Conservation (phyloP, 2,329 filamentous ascomycete species). For the Chrysoporthe cubensis region DNA sequence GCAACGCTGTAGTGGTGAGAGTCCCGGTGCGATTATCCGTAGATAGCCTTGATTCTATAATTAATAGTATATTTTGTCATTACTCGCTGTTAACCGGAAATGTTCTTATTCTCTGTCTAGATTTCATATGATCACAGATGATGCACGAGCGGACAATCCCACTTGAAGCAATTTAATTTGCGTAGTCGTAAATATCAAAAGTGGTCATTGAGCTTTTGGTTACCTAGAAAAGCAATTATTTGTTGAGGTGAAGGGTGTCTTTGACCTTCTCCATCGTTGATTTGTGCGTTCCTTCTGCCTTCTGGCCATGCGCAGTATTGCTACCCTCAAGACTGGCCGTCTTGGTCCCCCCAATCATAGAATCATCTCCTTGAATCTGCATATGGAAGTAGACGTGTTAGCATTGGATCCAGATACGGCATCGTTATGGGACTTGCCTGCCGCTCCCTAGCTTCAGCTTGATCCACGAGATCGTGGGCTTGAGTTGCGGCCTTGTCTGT, state of each 20-base stretch:
- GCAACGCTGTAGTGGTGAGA: too few species aligned
- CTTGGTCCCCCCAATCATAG: slow-evolving; percentile 17
- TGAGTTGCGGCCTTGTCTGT: slow-evolving; percentile 22
- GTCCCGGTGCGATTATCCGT: too few species aligned
- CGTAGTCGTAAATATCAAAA: too few species aligned
- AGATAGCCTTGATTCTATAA: too few species aligned
- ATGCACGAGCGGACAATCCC: not conserved
- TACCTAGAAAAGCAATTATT: not conserved
- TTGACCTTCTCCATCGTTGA: slow-evolving; percentile 24
- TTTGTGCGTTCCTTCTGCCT: slow-evolving; percentile 13
- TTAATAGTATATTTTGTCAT: too few species aligned
- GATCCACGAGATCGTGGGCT: slow-evolving; percentile 27
- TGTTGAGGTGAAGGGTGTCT: slow-evolving; percentile 24
- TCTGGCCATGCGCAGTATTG: slow-evolving; percentile 10
- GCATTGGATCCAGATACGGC: too few species aligned
- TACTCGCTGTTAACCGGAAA: too few species aligned
- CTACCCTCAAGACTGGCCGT: slow-evolving; percentile 15
- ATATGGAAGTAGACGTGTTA: not conserved
- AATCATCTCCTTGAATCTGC: slow-evolving; percentile 22
- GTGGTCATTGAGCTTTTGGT: not conserved
- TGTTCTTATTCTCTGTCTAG: not conserved
- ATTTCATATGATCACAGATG: not conserved
- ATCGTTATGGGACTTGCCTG: slow-evolving; percentile 18
- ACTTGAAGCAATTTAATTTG: not conserved
- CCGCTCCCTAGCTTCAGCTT: slow-evolving; percentile 23